Evolutionary conservation across 2,329 filamentous ascomycete species (phyloP).

Genomic region (Paraconiothyrium brasiliense): DNA sequence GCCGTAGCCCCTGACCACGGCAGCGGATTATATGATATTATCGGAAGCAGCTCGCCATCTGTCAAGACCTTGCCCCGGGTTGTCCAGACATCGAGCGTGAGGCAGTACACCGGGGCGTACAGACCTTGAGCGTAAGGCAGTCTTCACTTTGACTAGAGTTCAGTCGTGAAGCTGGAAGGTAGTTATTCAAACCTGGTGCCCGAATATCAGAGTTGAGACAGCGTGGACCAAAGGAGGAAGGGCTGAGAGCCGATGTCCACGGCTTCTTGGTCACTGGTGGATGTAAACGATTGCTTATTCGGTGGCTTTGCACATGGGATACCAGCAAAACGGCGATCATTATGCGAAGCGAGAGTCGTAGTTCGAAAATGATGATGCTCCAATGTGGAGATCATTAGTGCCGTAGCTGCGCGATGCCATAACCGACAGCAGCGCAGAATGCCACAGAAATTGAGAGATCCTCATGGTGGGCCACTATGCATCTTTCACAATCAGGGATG

Average conservation of each 20-base stretch:
- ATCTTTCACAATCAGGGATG: too few species aligned
- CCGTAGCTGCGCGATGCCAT: not conserved
- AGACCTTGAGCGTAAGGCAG: too few species aligned
- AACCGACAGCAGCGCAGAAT: not conserved
- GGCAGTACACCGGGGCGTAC: too few species aligned
- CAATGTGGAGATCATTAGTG: not conserved
- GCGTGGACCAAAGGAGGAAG: not conserved
- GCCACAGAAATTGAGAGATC: not conserved
- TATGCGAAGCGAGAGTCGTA: not conserved
- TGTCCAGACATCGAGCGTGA: constrained; percentile 33
- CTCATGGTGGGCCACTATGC: not conserved
- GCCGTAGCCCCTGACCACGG: constrained; percentile 17
- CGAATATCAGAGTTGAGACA: constrained; percentile 9
- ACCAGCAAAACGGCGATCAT: constrained; percentile 4
- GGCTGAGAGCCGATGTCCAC: not conserved
- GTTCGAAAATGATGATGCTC: not conserved
- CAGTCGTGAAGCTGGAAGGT: not conserved
- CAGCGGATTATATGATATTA: constrained; percentile 7
- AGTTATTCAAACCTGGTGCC: constrained; percentile 2
- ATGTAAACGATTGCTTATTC: not conserved
- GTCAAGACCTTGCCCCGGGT: constrained; percentile 26
- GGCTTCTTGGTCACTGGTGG: constrained; percentile 1
- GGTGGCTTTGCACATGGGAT: constrained; percentile 3
- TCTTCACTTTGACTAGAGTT: constrained; percentile 22
- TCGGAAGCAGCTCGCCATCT: constrained; percentile 2